These are phyloP conservation scores for Phialemoniopsis sp. DNA, from an alignment of 2,329 filamentous ascomycete genomes.

Conservation along the genomic window DNA sequence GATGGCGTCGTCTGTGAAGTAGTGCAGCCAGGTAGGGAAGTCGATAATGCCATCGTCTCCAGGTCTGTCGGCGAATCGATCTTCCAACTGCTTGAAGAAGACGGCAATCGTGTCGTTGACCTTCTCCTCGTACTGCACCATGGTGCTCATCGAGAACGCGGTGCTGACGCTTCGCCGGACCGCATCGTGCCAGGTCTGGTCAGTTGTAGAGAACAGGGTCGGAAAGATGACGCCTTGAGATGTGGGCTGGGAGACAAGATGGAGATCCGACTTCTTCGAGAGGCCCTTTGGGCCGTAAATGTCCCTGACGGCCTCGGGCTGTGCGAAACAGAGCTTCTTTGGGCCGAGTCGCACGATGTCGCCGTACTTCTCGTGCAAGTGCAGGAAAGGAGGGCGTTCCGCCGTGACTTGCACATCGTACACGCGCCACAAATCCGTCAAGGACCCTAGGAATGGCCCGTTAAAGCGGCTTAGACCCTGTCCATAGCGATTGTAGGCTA, in stretches of 20 bases:
- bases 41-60: conserved; percentile 15
- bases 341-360: background rate
- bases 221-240: too few relatives aligned
- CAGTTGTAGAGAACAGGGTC: too few relatives aligned
- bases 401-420: too few relatives aligned
- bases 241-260: too few relatives aligned
- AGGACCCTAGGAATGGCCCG: conserved; percentile 1
- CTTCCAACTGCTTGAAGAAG: conserved; percentile 21
- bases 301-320: conserved; percentile 2
- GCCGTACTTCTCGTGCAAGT: conserved; percentile 1
- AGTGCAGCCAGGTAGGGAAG: conserved; percentile 49
- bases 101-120: conserved; percentile 11
- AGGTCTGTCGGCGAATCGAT: conserved; percentile 13
- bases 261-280: conserved; percentile 2
- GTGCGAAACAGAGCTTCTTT: conserved; percentile 1
- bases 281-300: conserved; percentile 5
- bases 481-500: conserved; percentile 4
- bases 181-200: too few relatives aligned
- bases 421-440: background rate
- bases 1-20: conserved; percentile 62
- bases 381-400: too few relatives aligned
- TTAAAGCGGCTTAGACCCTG: too few relatives aligned
- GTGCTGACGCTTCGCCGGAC: conserved; percentile 10
- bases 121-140: conserved; percentile 13
- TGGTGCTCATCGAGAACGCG: conserved; percentile 13